Percentiles rank a stretch among this genome's conserved stretches.
These are phyloP conservation scores for Syzygium jambos DNA, from an alignment of 345 rosid species.

Conservation along the genomic window DNA sequence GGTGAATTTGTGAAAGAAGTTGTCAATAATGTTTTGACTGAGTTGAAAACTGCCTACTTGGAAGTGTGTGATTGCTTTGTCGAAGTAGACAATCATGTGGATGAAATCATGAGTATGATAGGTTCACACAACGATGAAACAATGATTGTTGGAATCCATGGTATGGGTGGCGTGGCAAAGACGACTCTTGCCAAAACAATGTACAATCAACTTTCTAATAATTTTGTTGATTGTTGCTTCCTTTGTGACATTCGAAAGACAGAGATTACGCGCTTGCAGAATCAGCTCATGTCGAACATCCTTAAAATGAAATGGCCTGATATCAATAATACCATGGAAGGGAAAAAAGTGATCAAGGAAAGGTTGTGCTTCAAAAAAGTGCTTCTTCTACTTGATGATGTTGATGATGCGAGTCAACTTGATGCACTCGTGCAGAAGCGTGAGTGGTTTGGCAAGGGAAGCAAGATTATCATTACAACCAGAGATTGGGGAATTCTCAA, in stretches of 20 bases:
- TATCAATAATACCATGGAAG: neutral
- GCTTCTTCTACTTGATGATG: neutral
- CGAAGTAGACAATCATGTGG: neutral
- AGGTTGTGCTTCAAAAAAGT: neutral
- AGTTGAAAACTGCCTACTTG: neutral
- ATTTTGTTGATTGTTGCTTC: neutral
- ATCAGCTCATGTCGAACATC: neutral
- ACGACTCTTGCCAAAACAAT: neutral
- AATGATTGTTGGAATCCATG: neutral
- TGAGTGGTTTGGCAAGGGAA: neutral
- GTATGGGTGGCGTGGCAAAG: neutral
- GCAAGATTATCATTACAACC: neutral
- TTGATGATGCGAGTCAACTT: neutral
- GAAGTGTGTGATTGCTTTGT: neutral
- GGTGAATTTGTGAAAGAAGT: neutral
- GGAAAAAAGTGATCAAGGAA: neutral
- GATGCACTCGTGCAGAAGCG: neutral
- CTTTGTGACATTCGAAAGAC: neutral
- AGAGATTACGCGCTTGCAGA: neutral
- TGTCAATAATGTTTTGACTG: neutral
- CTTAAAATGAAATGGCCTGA: neutral
- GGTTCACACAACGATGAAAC: fast-evolving
- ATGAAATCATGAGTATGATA: neutral
- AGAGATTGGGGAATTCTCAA: neutral
- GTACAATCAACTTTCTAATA: neutral